These are phyloP conservation scores for Penicillium waksmanii DNA, from an alignment of 495 filamentous ascomycete genomes.

Conservation along the genomic window DNA sequence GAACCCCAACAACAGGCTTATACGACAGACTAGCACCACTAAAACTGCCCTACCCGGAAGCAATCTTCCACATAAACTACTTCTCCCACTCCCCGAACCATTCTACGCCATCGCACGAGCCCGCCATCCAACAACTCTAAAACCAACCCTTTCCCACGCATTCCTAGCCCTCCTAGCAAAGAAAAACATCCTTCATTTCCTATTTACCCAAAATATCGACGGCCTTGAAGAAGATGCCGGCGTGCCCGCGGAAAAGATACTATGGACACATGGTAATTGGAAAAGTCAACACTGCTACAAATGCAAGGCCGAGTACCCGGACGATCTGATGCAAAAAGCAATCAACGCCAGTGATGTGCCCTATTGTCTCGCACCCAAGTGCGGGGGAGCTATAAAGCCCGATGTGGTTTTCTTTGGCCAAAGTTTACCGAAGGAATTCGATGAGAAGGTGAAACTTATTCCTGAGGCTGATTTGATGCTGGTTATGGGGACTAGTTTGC, in stretches of 20 bases:
- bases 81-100: slow-evolving; percentile 77
- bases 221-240: slow-evolving; percentile 81
- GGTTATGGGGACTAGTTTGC: slow-evolving; percentile 87
- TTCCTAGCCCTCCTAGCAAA: slow-evolving; percentile 71
- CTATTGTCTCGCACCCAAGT: slow-evolving; percentile 58
- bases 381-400: slow-evolving; percentile 83
- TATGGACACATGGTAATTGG: slow-evolving; percentile 88
- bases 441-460: slow-evolving; percentile 52
- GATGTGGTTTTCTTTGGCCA: slow-evolving; percentile 95
- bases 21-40: slow-evolving; percentile 82
- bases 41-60: slow-evolving; percentile 74
- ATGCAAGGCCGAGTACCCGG: slow-evolving; percentile 67
- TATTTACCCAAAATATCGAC: slow-evolving; percentile 95
- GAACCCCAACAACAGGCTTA: slow-evolving; percentile 72
- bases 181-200: slow-evolving; percentile 71
- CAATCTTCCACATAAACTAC: slow-evolving; percentile 76
- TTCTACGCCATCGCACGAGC: slow-evolving; percentile 87
- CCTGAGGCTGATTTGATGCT: slow-evolving; percentile 71
- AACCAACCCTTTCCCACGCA: slow-evolving; percentile 74
- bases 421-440: slow-evolving; percentile 67
- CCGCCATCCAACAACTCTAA: slow-evolving; percentile 78
- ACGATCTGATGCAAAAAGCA: slow-evolving; percentile 65
- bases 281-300: slow-evolving; percentile 80
- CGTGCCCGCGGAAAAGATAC: slow-evolving; percentile 69
- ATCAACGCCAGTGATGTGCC: slow-evolving; percentile 67